Evolutionary conservation across 2,329 filamentous ascomycete species (phyloP).

Genomic region (Scolecobasidium constrictum): DNA sequence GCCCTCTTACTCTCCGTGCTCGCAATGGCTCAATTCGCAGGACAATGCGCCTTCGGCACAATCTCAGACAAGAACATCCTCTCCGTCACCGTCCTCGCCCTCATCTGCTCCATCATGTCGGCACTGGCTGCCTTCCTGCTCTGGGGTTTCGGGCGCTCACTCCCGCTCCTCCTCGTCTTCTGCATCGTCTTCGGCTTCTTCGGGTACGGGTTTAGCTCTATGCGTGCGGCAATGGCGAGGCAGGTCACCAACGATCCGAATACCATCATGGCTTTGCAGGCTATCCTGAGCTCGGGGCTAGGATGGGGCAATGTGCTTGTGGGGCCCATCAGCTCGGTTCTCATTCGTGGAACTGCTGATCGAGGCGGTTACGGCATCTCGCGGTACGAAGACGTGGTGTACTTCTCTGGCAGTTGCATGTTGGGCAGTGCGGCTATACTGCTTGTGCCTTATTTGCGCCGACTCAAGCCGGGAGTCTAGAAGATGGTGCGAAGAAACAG

Average conservation of each 20-base stretch:
- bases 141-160: slow-evolving; percentile 33
- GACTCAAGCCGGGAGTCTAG: too few species aligned
- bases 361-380: background rate
- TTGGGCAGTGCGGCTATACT: slow-evolving; percentile 4
- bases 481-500: too few species aligned
- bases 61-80: slow-evolving; percentile 24
- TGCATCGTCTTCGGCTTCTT: slow-evolving; percentile 31
- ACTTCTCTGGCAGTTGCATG: slow-evolving; percentile 8
- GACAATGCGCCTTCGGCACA: slow-evolving; percentile 26
- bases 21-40: slow-evolving; percentile 27
- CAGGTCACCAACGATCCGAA: background rate
- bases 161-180: slow-evolving; percentile 31
- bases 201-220: slow-evolving; percentile 27
- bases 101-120: slow-evolving; percentile 25
- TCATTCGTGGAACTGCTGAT: background rate
- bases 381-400: slow-evolving; percentile 1
- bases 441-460: background rate
- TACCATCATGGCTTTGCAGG: background rate
- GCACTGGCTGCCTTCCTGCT: slow-evolving; percentile 29
- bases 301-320: slow-evolving; percentile 8
- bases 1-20: slow-evolving; percentile 28
- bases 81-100: slow-evolving; percentile 26
- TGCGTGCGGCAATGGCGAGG: slow-evolving; percentile 3
- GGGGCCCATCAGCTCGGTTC: slow-evolving; percentile 2
- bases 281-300: background rate